Percentiles rank a stretch among this genome's conserved stretches.
These are phyloP conservation scores for Solanum medicagineum DNA, from an alignment of 257 asterid species.

Conservation along the genomic window DNA sequence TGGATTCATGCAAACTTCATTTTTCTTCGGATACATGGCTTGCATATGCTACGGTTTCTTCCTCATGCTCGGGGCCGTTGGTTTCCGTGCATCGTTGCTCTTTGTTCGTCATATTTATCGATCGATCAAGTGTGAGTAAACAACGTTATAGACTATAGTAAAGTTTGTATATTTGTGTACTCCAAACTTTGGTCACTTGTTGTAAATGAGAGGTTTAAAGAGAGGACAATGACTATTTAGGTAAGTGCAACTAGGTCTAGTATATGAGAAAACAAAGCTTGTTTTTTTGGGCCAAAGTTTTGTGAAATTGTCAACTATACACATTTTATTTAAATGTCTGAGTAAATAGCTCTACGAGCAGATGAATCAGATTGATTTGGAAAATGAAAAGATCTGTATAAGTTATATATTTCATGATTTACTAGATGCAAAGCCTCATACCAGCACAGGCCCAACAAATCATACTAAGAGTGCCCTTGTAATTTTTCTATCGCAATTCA, in stretches of 20 bases:
- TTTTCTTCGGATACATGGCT: conserved; percentile 25
- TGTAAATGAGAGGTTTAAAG: neutral
- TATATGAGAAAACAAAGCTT: no score
- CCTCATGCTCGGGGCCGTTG: conserved; percentile 17
- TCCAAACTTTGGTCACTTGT: neutral
- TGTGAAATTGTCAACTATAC: neutral
- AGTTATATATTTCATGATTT: no score
- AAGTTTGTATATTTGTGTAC: neutral
- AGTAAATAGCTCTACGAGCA: no score
- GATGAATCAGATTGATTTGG: no score
- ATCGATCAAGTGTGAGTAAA: conserved; percentile 18
- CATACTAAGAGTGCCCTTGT: no score
- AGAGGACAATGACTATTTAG: neutral
- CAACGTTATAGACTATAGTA: neutral
- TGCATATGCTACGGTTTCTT: conserved; percentile 19
- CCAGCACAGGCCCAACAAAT: no score
- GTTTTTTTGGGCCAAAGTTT: neutral
- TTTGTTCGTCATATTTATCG: conserved; percentile 13
- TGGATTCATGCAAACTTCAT: conserved; percentile 18
- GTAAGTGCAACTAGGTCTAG: no score
- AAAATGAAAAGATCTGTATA: no score
- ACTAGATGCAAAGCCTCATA: no score
- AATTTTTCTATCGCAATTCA: no score
- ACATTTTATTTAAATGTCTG: neutral
- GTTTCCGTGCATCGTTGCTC: conserved; percentile 5